Base-by-base conservation (phyloP, 2,329 filamentous ascomycete genomes). In the Aspergillus sp. region DNA sequence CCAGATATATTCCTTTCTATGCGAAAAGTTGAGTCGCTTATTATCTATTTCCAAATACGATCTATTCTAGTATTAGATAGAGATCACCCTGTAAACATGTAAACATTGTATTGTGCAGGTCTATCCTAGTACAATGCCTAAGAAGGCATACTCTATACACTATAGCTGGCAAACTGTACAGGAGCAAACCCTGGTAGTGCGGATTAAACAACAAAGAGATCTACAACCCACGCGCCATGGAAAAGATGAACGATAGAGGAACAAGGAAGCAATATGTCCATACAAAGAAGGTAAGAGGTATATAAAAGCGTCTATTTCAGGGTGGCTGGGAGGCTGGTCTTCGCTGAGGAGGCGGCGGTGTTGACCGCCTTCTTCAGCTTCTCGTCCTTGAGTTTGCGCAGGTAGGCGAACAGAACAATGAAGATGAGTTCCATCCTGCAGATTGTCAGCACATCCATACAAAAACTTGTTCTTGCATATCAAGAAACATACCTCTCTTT, bases 391-490 rank as follows among this genome's bases (percentile, higher is more conserved):
- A 95, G 63, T 60, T 85, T 83, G 60, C 85, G 83, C 49, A 96
- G 67, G 64, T 94, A 95, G 62, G 90, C 84, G 72, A 96, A 86
- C 47, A 99, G 81, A 24, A 96, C 76, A 57, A 97, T 79, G 69
- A 96, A 97, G 42, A 91, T 70, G 14, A 97, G 76, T 71, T 97
- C 94, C 73, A 97, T 89, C 61, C 89, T 90, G 49, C 9, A 22
- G 13, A 48, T 14, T 47, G 53, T 60, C 54, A 60, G 53, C 32
- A 48, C 24, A 32, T 40, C 32, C 6, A 33, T 32, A 20, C 7
- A 17, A 11, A 4, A 22, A 6, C 5, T 22, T 22, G 3, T 14
- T 20, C 2, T 17, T 20, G n/a, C 11, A 6, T 19, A 13, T 42
- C 11, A 19, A 10, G 33, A 16, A 48, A 41, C 6, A 36, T 16